Evolutionary conservation across 176 grass and related monocot species (phyloP), one percentile per base, ranked within the genome.

Genomic region (Avena atlantica): DNA sequence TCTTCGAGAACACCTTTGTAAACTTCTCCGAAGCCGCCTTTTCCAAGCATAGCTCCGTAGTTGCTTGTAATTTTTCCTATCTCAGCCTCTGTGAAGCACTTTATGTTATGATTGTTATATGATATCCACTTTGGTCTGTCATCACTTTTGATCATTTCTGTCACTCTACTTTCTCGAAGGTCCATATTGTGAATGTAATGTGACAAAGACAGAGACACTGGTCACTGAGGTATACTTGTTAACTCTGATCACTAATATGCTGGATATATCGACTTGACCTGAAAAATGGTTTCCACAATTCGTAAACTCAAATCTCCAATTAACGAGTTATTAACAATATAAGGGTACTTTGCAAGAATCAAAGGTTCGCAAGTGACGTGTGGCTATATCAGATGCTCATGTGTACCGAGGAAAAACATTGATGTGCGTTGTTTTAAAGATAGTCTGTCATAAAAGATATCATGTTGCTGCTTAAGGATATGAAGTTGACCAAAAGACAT

Each of bases 61-160:
- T 23, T 37, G 58, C 21, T 76, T 24, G 58, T 85, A 20, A 85
- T 65, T 65, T 3, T 76, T 16, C 52, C 58, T 23, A 85, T 85
- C 6, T 85, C 83, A 0, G 4, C 3, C 34, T 85, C 8, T 7
- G 44, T 76, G 9, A 85, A 85, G 61, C 61, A 64, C 36, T 15
- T 66, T 15, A 67, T 67, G 6, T 67, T 7, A 66, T 14, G 24
- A 2, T 65, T 61, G 58, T 10, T 61, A 4, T 23, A 61, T 61
- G 58, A 61, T 9, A 61, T 23, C 58, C 58, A 61, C n/a, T 61
- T 61, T 61, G 58, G 17, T 9, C 20, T 21, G 20, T 61, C n/a
- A 61, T 24, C n/a, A 8, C 9, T 23, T 61, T 61, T 20, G n/a
- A 61, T 61, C 58, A 61, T 61, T 61, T 61, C 58, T 61, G 58